Evolutionary conservation across 257 asterid species (phyloP), one percentile per base, ranked within the genome.

Genomic region (Solanum clarkiae): DNA sequence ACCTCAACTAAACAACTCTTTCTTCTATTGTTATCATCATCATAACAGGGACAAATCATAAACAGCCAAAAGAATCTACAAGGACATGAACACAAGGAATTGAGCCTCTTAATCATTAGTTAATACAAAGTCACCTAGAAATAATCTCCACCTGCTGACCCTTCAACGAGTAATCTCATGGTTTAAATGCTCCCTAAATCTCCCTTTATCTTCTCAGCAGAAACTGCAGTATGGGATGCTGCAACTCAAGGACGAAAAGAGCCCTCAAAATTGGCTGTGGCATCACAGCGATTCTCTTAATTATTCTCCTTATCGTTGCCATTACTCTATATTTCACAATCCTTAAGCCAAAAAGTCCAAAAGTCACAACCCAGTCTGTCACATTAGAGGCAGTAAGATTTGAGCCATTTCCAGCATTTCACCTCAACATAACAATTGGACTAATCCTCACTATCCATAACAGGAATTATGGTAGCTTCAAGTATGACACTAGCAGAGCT

Each of bases 391-490:
- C 85, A 26, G 2, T 88, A 16, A 77, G 44, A 16, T 42, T 70
- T 1, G 57, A 29, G 18, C 92, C 91, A n/a, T 80, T 90, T 26
- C 8, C 60, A 36, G 91, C 92, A 22, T 65, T 89, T 20, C 90
- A 86, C 55, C 80, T 93, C 36, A 84, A 92, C 18, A 60, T 90
- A 36, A 89, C 95, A n/a, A 70, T 93, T 29, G 93, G 94, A 60
- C 44, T 93, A 8, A 68, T 86, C 2, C 86, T 92, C 4, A 90
- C 86, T 0, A 85, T 93, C 54, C 40, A 90, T 13, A 93, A 93
- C 72, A 91, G 90, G 5, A 91, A 92, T 86, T 88, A 87, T 10
- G 94, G 91, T 18, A 92, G 95, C 89, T 93, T 88, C 87, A 90
- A 70, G 83, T 90, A 88, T 20, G 86, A 74, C 0, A 86, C 84